Percentiles rank a stretch among this genome's conserved stretches.
These are phyloP conservation scores for Suhomyces vadensis DNA, from an alignment of 805 yeast species.

Conservation along the genomic window DNA sequence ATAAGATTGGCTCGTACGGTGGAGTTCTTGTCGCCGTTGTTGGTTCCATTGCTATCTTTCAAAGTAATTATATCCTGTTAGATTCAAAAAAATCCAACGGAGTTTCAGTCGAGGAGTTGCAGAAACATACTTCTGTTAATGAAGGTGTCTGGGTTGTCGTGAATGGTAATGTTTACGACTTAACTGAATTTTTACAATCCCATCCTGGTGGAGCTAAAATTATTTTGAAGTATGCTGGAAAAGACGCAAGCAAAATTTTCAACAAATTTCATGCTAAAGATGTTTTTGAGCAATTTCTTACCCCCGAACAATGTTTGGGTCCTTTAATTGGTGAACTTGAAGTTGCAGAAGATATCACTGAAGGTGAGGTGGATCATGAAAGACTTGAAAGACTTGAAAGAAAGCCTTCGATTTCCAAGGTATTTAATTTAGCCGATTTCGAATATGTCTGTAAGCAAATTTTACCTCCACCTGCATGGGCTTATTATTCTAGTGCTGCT, in stretches of 20 bases:
- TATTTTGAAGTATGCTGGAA: slow-evolving; percentile 50
- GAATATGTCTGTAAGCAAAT: slow-evolving; percentile 71
- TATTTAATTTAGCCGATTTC: slow-evolving; percentile 61
- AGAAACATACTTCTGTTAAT: slow-evolving; percentile 47
- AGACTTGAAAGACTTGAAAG: slow-evolving; percentile 29
- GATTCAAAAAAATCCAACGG: slow-evolving; percentile 10
- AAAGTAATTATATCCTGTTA: background rate
- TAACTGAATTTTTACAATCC: slow-evolving; percentile 58
- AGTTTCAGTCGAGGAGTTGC: slow-evolving; percentile 27
- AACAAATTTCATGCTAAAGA: slow-evolving; percentile 90
- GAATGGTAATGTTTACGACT: slow-evolving; percentile 75
- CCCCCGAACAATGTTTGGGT: slow-evolving; percentile 35
- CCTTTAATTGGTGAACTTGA: slow-evolving; percentile 30
- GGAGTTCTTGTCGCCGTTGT: background rate
- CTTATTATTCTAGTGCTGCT: slow-evolving; percentile 89
- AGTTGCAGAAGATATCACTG: slow-evolving; percentile 20
- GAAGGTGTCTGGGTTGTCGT: slow-evolving; percentile 86
- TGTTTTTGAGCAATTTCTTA: slow-evolving; percentile 69
- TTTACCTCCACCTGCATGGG: slow-evolving; percentile 80
- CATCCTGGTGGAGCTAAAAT: slow-evolving; percentile 66
- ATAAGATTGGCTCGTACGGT: background rate
- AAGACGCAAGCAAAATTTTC: slow-evolving; percentile 72
- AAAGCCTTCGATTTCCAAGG: slow-evolving; percentile 23
- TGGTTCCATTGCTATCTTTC: background rate
- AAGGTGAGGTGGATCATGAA: slow-evolving; percentile 39